Evolutionary conservation across 305 asterid species (phyloP), one percentile per base, ranked within the genome.

Genomic region (Fraxinus xanthoxyloides): DNA sequence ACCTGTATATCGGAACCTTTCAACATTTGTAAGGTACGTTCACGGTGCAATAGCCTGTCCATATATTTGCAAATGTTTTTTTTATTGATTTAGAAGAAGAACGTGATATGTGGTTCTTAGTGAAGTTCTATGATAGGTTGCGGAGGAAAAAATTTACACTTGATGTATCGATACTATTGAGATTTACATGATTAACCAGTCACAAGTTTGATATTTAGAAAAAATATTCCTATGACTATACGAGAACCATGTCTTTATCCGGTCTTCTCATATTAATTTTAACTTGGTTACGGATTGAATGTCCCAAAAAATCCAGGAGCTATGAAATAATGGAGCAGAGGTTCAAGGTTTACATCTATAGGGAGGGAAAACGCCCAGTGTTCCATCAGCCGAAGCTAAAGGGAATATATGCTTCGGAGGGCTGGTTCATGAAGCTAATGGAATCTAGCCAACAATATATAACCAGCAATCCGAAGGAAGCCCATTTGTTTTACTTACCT

Each of bases 401-500:
- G 5, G 97, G 98, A 63, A 91, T 91, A 78, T 92, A 92, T 80
- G 93, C 98, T 36, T 90, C 98, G 0, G 97, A 93, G 80, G 97
- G 98, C 73, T 93, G 98, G 98, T 93, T 93, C 85, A 86, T 91
- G 97, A 92, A 92, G 91, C 92, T 81, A 75, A 82, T 93, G 26
- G 81, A 88, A 89, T 85, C 86, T 82, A 92, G 77, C 89, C 84
- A 83, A 74, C 84, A 85, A 46, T 92, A 81, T 77, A 87, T 90
- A 69, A 90, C 98, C 2, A 77, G 83, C 13, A 83, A 87, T 51
- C 87, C 95, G 26, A 35, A 51, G 2, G 72, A 89, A 86, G 95
- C 93, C 82, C 95, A 93, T 77, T 86, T 93, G 8, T 93, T 88
- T 85, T 93, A 88, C 92, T 72, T 93, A 84, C 95, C 97, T 26